Evolutionary conservation across 2,329 filamentous ascomycete genomes (phyloP), one percentile per base, ranked within the genome.

Genomic region (Pyricularia pennisetigena): DNA sequence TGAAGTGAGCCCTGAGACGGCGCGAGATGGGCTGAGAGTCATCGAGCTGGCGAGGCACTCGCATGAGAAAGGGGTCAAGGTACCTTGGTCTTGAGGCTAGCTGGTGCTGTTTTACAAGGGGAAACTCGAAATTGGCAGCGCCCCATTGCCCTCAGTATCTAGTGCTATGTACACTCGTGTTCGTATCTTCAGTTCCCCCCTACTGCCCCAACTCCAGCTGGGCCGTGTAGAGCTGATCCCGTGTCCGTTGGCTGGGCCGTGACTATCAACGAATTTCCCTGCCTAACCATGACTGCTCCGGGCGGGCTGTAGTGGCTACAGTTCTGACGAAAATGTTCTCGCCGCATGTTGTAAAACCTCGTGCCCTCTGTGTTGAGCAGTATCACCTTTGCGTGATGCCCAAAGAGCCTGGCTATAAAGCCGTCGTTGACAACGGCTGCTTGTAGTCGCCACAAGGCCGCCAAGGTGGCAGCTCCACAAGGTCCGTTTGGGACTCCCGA

Each of bases 401-500:
- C 28, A 6, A 71, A 65, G 26, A 67, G 29, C 32, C 49, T 12
- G 12, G 32, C 35, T 1, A 26, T 57, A 26, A 49, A 54, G 32
- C 23, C 49, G 30, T 0, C 84, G 71, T 0, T 74, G 70, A 1
- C 75, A 69, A 57, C 76, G 77, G 12, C 77, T 3, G 57, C 24
- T n/a, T 61, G 57, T 1, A 88, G 73, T 29, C 82, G 82, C 35
- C 79, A 80, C 30, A 93, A 72, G 0, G 86, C 88, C 26, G 81
- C 82, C 64, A 86, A 72, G 0, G 81, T 76, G 1, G 84, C 82
- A 5, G 82, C 76, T 4, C 77, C 76, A 62, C 76, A 78, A 7
- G 77, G 76, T 1, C 77, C 77, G 1, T 74, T 74, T 7, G 54
- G 24, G 30, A 78, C 71, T 4, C 71, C 70, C 2, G 66, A 20